Evolutionary conservation across 495 filamentous ascomycete species (phyloP).

Genomic region (Daldinia loculata): DNA sequence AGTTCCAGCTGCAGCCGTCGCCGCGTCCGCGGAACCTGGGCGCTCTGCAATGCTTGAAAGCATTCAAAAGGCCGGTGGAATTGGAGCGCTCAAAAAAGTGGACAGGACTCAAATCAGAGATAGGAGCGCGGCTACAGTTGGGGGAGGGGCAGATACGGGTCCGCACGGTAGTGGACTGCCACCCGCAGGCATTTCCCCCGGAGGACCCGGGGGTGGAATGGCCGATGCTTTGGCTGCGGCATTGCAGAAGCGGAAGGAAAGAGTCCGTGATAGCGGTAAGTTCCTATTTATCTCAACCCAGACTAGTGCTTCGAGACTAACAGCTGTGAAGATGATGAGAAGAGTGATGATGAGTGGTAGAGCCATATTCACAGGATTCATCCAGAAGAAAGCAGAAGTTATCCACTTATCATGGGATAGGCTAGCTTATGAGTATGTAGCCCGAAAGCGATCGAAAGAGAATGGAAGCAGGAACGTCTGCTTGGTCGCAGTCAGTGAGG

Average conservation of each 20-base stretch:
- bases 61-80: constrained; percentile 81
- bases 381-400: background rate
- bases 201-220: constrained; percentile 65
- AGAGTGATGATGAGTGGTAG: constrained; percentile 82
- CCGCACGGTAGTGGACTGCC: constrained; percentile 65
- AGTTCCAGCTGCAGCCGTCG: constrained; percentile 55
- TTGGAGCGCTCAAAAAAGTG: constrained; percentile 81
- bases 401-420: constrained; percentile 3
- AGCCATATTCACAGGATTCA: constrained; percentile 31
- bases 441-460: background rate
- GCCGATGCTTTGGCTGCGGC: constrained; percentile 83
- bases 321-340: constrained; percentile 72
- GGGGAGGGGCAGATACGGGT: constrained; percentile 63
- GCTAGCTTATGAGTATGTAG: background rate
- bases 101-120: constrained; percentile 78
- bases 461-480: background rate
- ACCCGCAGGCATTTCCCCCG: constrained; percentile 57
- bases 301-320: constrained; percentile 45
- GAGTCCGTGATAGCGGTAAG: constrained; percentile 92
- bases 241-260: constrained; percentile 81
- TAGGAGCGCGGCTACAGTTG: constrained; percentile 76
- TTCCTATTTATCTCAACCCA: constrained; percentile 35
- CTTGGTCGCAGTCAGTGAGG: background rate
- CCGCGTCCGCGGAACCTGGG: constrained; percentile 47
- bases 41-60: constrained; percentile 78